These are phyloP conservation scores for Clonostachys rosea DNA, from an alignment of 2,329 filamentous ascomycete genomes.

Conservation along the genomic window DNA sequence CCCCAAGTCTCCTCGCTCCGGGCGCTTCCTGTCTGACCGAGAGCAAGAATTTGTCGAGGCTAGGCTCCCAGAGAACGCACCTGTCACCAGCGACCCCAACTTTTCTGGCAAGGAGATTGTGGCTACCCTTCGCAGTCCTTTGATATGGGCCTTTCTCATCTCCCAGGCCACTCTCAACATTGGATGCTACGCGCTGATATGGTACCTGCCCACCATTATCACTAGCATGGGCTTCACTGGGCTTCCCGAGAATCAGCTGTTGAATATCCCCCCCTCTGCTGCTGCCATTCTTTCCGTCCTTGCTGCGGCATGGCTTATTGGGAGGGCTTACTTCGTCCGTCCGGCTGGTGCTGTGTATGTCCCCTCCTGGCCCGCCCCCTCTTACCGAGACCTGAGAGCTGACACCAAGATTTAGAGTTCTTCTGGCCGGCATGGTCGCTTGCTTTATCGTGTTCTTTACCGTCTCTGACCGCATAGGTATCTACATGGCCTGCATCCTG, in stretches of 20 bases:
- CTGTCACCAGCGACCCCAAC: slow-evolving; percentile 3
- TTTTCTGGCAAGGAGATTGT: slow-evolving; percentile 42
- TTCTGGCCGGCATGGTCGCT: no score
- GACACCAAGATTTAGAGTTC: no score
- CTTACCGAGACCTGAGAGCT: no score
- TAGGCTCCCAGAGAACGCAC: neutral
- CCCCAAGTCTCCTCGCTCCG: slow-evolving; percentile 52
- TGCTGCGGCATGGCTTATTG: neutral
- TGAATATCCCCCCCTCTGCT: neutral
- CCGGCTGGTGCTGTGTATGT: no score
- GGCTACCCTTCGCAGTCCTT: slow-evolving; percentile 35
- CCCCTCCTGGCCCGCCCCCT: no score
- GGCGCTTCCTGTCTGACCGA: slow-evolving; percentile 37
- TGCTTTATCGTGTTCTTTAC: no score
- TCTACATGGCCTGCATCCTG: no score
- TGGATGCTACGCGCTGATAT: slow-evolving; percentile 64
- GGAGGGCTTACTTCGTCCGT: neutral
- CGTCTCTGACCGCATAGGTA: no score
- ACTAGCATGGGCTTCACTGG: neutral
- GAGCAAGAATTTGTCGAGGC: slow-evolving; percentile 33
- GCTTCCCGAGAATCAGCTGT: neutral
- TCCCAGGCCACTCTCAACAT: slow-evolving; percentile 58
- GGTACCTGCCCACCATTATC: slow-evolving; percentile 45
- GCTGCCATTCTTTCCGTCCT: neutral
- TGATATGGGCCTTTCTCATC: slow-evolving; percentile 47